Percentiles rank a stretch among this genome's conserved stretches.
Evolutionary conservation across 2,329 filamentous ascomycete genomes (phyloP).

Genomic region (Didymellaceae sp.): DNA sequence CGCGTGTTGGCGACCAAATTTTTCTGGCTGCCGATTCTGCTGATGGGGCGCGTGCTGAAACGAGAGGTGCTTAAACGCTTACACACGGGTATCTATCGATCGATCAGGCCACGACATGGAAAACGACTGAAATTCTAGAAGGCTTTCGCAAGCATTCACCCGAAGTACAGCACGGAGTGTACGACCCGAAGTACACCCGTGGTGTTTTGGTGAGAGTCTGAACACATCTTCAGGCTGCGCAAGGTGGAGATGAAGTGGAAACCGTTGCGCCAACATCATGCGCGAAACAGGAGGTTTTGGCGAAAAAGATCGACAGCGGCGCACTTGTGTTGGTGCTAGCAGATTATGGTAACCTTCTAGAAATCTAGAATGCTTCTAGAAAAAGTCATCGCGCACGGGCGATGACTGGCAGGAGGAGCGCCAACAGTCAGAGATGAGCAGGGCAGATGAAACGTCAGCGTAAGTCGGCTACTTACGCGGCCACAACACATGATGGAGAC

Average conservation of each 20-base stretch:
- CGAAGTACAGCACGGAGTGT: conserved; percentile 12
- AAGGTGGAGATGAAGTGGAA: conserved; percentile 21
- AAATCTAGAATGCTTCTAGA: conserved; percentile 35
- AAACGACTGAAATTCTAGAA: conserved; percentile 27
- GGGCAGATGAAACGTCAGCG: conserved; percentile 33
- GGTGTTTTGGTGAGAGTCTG: conserved; percentile 19
- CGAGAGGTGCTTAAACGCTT: conserved; percentile 28
- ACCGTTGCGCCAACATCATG: conserved; percentile 28
- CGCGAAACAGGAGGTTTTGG: conserved; percentile 25
- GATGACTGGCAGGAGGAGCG: conserved; percentile 23
- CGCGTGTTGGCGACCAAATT: conserved; percentile 27
- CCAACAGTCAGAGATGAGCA: conserved; percentile 1
- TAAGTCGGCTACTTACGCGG: conserved; percentile 6
- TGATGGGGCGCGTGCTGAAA: conserved; percentile 31
- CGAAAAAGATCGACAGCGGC: conserved; percentile 35
- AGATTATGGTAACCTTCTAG: conserved; percentile 42
- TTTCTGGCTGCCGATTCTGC: conserved; percentile 24
- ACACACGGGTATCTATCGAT: conserved; percentile 20
- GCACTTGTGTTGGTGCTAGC: conserved; percentile 26
- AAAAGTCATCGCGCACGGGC: conserved; percentile 30
- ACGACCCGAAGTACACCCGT: conserved; percentile 9
- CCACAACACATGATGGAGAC: conserved; percentile 10
- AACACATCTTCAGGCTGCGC: conserved; percentile 23
- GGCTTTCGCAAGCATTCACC: conserved; percentile 24
- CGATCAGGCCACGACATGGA: conserved; percentile 11